phyloP scores from a whole-genome alignment of 1,139 yeast genomes.

The Yamadazyma songkhlaensis region DNA sequence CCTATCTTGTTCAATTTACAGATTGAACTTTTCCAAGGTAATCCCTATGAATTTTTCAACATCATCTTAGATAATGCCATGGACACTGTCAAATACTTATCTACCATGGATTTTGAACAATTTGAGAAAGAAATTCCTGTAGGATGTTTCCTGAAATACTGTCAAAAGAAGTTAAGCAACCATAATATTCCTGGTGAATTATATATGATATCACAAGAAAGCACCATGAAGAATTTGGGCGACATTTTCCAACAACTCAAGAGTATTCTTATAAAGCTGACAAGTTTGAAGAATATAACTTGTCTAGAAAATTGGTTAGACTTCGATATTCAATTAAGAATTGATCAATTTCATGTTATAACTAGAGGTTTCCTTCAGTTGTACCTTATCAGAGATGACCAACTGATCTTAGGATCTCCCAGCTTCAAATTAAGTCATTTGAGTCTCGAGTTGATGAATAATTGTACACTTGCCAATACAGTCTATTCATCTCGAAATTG shows the following conservation, averaged over 20 bases:
- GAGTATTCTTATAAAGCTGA: conserved; percentile 20
- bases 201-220: conserved; percentile 19
- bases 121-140: conserved; percentile 18
- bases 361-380: conserved; percentile 63
- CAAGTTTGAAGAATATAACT: conserved; percentile 20
- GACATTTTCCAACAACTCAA: conserved; percentile 34
- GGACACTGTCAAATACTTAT: conserved; percentile 12
- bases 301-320: conserved; percentile 37
- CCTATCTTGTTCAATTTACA: conserved; percentile 24
- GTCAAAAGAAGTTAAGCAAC: conserved; percentile 55
- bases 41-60: conserved; percentile 10
- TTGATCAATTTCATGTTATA: conserved; percentile 43
- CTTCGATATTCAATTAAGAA: conserved; percentile 27
- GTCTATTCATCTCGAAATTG: conserved; percentile 21
- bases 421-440: conserved; percentile 15
- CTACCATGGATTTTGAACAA: conserved; percentile 2
- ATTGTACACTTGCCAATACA: conserved; percentile 24
- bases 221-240: conserved; percentile 29
- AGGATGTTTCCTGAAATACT: conserved; percentile 44
- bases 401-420: conserved; percentile 40
- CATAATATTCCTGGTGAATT: conserved; percentile 55
- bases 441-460: conserved; percentile 22
- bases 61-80: conserved; percentile 18
- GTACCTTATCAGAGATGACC: conserved; percentile 59
- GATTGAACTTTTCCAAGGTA: conserved; percentile 18